Base-by-base conservation (phyloP, 441 rosid species). In the Dalechampia spathulata region DNA sequence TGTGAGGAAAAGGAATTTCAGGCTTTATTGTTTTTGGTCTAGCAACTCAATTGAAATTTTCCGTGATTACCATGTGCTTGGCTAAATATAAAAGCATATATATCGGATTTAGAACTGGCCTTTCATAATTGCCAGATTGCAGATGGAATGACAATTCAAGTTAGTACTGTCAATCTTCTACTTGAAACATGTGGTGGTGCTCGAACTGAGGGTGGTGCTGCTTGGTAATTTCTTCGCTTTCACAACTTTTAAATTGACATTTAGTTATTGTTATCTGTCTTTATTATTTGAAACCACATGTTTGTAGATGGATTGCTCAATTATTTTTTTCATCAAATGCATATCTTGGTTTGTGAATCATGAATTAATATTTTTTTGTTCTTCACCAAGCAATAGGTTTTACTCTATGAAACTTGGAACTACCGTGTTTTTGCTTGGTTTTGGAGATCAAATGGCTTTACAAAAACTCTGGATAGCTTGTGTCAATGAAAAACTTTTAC, bases 101-200 rank as follows among this genome's bases (percentile, higher is more conserved):
- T 21, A 48, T 22, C 45, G 14, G 22, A 3, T 6, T 9, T 34
- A 45, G 15, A 44, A 16, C 17, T 45, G 30, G 20, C 51, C 52
- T 44, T 57, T 41, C 9, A 41, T 42, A 7, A 7, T 19, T 38
- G 57, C 74, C 85, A 93, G 99, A 83, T 93, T 75, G 97, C 99
- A 68, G 99, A 93, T 79, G 99, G 99, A 67, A 93, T 93, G 99
- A 87, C 95, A 42, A 50, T 93, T 69, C 86, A 82, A 72, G 82
- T 93, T 63, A 65, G 62, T 58, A 90, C 86, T 52, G 93, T 90
- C 75, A 93, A 87, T 75, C 90, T 93, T 77, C 80, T 93, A 17
- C 93, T 93, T 55, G 99, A 87, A 78, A 90, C 96, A 42, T 78
- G 83, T 23, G 96, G 99, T 37, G 78, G 87, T 67, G 67, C 81